Evolutionary conservation across 805 yeast species (phyloP).

Genomic region (Barnettozyma sp.): DNA sequence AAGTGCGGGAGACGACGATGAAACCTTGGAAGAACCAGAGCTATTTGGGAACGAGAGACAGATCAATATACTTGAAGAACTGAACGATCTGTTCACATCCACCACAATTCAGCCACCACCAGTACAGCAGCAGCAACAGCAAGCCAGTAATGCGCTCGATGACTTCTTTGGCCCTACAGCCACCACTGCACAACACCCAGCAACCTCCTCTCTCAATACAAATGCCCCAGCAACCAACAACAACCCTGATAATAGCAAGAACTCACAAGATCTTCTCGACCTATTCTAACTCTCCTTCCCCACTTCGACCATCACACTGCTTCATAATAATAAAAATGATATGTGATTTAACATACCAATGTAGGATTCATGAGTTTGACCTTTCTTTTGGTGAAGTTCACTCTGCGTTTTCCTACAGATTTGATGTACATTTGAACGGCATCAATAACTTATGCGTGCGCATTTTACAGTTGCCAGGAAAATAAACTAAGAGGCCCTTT

Average conservation of each 20-base stretch:
- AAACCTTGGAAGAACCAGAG: constrained; percentile 12
- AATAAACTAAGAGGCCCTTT: no score
- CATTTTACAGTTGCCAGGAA: no score
- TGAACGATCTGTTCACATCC: constrained; percentile 61
- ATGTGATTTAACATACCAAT: no score
- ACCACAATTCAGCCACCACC: constrained; percentile 27
- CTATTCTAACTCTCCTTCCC: constrained; percentile 14
- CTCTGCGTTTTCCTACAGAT: no score
- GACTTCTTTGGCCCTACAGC: not conserved
- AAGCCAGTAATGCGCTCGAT: constrained; percentile 3
- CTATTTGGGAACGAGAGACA: constrained; percentile 18
- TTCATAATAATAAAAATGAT: no score
- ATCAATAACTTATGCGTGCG: no score
- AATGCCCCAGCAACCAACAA: constrained; percentile 1
- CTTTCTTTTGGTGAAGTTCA: no score
- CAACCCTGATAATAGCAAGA: constrained; percentile 1
- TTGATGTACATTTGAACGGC: no score
- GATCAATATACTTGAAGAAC: constrained; percentile 55
- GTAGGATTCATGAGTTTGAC: no score
- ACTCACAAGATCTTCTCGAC: constrained; percentile 19
- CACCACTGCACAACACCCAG: constrained; percentile 2
- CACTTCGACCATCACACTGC: no score
- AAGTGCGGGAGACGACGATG: constrained; percentile 37
- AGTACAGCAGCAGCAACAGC: not conserved
- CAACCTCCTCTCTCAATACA: no score